A percentile compares a stretch with the other conserved stretches of the same genome.
phyloP scores from a whole-genome alignment of 2,329 filamentous ascomycete species.

The Oidium heveae region DNA sequence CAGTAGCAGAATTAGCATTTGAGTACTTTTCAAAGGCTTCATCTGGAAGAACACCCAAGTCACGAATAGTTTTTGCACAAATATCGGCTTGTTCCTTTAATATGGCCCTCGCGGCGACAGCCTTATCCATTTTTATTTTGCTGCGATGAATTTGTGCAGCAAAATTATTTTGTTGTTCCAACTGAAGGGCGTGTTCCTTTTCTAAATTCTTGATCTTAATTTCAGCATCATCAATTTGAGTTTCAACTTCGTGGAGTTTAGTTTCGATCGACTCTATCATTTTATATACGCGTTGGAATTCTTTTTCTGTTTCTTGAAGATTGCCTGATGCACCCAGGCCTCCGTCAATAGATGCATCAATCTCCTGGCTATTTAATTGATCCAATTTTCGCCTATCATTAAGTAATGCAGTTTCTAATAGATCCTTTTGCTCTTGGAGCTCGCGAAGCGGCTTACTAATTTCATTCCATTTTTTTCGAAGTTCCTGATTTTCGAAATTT shows the following conservation, averaged over 20 bases:
- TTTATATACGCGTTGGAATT: conserved; percentile 55
- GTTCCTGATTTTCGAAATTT: conserved; percentile 39
- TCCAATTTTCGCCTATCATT: conserved; percentile 73
- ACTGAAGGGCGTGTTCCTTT: conserved; percentile 31
- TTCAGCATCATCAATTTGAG: conserved; percentile 34
- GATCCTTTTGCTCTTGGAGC: conserved; percentile 55
- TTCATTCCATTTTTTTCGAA: conserved; percentile 55
- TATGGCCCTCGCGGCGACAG: conserved; percentile 64
- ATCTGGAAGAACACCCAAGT: conserved; percentile 77
- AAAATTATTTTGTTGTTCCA: conserved; percentile 50
- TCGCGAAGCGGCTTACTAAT: conserved; percentile 49
- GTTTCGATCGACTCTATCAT: conserved; percentile 38
- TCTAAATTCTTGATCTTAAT: conserved; percentile 16
- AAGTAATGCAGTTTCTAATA: conserved; percentile 67
- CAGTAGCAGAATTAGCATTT: conserved; percentile 52
- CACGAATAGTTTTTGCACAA: conserved; percentile 68
- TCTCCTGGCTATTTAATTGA: conserved; percentile 52
- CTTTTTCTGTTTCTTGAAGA: conserved; percentile 54
- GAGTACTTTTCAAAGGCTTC: conserved; percentile 84
- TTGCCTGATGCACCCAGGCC: conserved; percentile 30
- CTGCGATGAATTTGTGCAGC: conserved; percentile 57
- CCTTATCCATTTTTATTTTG: conserved; percentile 79
- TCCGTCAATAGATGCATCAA: conserved; percentile 38
- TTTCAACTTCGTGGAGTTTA: conserved; percentile 51
- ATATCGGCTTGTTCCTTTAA: conserved; percentile 55